These are phyloP conservation scores for Halocafeteria seosinensis DNA, from an alignment of 108 stramenopile genomes.

Conservation along the genomic window DNA sequence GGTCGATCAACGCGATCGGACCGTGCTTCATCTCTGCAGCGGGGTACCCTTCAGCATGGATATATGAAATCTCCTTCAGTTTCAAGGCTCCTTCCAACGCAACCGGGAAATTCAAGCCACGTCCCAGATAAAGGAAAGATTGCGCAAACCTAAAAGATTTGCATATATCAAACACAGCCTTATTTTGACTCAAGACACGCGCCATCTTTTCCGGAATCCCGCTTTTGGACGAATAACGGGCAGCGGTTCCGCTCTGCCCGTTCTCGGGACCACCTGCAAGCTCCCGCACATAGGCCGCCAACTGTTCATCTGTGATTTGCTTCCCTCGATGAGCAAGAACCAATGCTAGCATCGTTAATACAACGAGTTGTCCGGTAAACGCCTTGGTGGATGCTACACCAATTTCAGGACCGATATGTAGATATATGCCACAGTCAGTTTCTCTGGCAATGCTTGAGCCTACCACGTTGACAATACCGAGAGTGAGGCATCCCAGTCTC, in stretches of 20 bases:
- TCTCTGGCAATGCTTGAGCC: slow-evolving; percentile 85
- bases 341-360: slow-evolving; percentile 74
- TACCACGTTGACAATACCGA: slow-evolving; percentile 89
- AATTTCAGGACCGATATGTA: slow-evolving; percentile 93
- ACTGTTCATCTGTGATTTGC: background rate
- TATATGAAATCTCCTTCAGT: slow-evolving; percentile 96
- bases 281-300: background rate
- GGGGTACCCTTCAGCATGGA: slow-evolving; percentile 95
- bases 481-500: slow-evolving; percentile 56
- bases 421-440: slow-evolving; percentile 89
- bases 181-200: background rate
- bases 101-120: slow-evolving; percentile 56
- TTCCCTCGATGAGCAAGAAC: slow-evolving; percentile 31
- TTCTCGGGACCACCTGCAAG: background rate
- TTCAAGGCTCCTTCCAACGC: slow-evolving; percentile 90
- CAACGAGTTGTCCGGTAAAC: slow-evolving; percentile 95
- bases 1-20: slow-evolving; percentile 84
- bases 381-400: slow-evolving; percentile 99
- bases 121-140: slow-evolving; percentile 11
- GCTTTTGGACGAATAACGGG: too few relatives aligned
- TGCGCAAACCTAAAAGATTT: slow-evolving; percentile 9
- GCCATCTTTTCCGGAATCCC: background rate
- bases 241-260: background rate
- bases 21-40: slow-evolving; percentile 98
- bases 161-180: background rate